phyloP scores from a whole-genome alignment of 1,284 basidiomycete species.

The Neonothopanus nambi region DNA sequence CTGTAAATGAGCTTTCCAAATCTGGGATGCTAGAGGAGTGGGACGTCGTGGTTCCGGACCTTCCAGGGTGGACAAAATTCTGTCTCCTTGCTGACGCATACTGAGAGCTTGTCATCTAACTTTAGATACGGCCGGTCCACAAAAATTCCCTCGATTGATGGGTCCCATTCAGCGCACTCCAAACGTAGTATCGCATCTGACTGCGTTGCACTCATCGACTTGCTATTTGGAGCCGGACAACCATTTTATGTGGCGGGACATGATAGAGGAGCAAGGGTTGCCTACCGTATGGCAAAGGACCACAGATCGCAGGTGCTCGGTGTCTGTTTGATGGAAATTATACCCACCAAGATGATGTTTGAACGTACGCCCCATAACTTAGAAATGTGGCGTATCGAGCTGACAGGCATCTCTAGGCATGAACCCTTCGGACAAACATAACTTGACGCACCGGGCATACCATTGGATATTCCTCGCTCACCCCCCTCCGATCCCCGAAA shows the following conservation, averaged over 20 bases:
- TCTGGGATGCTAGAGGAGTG: constrained; percentile 11
- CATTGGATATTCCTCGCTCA: constrained; percentile 17
- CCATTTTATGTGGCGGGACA: constrained; percentile 15
- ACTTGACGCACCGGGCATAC: constrained; percentile 4
- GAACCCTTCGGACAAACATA: constrained; percentile 10
- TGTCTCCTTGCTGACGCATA: neutral
- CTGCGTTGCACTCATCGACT: constrained; percentile 13
- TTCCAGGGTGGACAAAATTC: constrained; percentile 10
- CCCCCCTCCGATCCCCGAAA: constrained; percentile 13
- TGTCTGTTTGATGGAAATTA: constrained; percentile 13
- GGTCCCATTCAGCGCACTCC: constrained; percentile 14
- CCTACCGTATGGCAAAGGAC: constrained; percentile 15
- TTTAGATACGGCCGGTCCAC: constrained; percentile 14
- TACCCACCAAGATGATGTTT: constrained; percentile 12
- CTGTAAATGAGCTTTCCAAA: constrained; percentile 7
- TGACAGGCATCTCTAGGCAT: constrained; percentile 1
- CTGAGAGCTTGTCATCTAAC: neutral
- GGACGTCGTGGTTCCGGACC: constrained; percentile 17
- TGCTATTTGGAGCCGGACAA: constrained; percentile 2
- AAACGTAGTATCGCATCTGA: constrained; percentile 16
- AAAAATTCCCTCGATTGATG: constrained; percentile 13
- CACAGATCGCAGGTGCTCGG: constrained; percentile 4
- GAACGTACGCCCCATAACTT: constrained; percentile 6
- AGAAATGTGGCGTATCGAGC: neutral
- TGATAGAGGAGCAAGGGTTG: constrained; percentile 16